A percentile compares a stretch with the other conserved stretches of the same genome.
Evolutionary conservation across 345 rosid genomes (phyloP).

Genomic region (Populus ilicifolia): DNA sequence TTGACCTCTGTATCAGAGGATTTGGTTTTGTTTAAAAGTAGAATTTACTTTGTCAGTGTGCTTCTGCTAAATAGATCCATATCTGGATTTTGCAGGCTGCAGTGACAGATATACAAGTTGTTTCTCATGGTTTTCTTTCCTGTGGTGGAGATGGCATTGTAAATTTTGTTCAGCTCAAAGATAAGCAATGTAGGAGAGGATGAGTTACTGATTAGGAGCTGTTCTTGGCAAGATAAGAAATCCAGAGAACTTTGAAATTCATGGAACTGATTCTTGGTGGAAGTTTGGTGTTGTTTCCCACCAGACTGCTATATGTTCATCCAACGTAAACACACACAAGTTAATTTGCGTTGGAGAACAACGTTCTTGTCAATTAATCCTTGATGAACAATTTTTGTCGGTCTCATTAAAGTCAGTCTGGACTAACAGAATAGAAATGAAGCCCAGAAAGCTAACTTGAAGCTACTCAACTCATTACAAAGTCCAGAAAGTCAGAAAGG

Average conservation of each 20-base stretch:
- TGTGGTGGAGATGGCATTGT: slow-evolving; percentile 91
- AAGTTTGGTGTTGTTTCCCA: neutral
- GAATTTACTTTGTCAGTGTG: neutral
- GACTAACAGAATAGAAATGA: too few species aligned
- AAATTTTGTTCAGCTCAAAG: slow-evolving; percentile 54
- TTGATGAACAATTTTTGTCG: neutral
- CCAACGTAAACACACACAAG: neutral
- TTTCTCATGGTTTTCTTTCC: slow-evolving; percentile 66
- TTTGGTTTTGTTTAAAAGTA: neutral
- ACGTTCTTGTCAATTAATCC: neutral
- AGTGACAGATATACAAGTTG: slow-evolving; percentile 80
- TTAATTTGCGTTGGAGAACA: too few species aligned
- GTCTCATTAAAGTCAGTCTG: neutral
- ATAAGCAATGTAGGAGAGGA: neutral
- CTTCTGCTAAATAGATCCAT: slow-evolving; percentile 12
- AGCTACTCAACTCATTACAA: neutral
- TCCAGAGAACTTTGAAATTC: neutral
- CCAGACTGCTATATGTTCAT: neutral
- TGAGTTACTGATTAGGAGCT: neutral
- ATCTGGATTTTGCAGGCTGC: slow-evolving; percentile 55
- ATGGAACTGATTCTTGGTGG: neutral
- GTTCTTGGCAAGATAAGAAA: neutral
- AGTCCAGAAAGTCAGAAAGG: neutral
- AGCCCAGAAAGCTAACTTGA: neutral
- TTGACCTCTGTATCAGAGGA: neutral